A percentile compares a stretch with the other conserved stretches of the same genome.
Evolutionary conservation across 352 stramenopile species (phyloP).

Genomic region (Pythium dissimile): DNA sequence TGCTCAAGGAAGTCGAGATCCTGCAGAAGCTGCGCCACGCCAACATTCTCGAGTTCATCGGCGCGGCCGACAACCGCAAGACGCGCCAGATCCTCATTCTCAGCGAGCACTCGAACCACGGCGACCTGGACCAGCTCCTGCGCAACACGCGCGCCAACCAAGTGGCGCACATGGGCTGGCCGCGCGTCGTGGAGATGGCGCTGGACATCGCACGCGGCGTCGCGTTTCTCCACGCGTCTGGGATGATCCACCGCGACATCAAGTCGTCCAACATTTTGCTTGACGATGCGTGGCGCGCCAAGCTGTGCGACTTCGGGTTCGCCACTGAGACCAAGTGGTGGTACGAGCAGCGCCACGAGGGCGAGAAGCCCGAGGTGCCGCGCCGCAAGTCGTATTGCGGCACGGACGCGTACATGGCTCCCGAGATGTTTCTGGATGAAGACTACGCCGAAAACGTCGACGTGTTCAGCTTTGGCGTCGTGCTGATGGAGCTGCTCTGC

Average conservation of each 20-base stretch:
- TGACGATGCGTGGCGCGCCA: constrained; percentile 62
- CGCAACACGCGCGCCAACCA: constrained; percentile 47
- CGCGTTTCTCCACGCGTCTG: constrained; percentile 91
- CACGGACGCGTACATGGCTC: constrained; percentile 84
- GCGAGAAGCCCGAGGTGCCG: constrained; percentile 16
- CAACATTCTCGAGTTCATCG: constrained; percentile 74
- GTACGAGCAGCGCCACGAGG: constrained; percentile 24
- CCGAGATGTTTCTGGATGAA: constrained; percentile 82
- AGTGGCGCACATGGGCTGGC: constrained; percentile 56
- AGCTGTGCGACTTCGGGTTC: constrained; percentile 87
- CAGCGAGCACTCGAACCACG: constrained; percentile 74
- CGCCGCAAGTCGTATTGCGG: constrained; percentile 84
- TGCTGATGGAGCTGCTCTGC: constrained; percentile 87
- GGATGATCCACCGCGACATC: constrained; percentile 83
- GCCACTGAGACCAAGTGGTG: constrained; percentile 60
- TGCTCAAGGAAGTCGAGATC: constrained; percentile 77
- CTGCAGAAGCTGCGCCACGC: constrained; percentile 61
- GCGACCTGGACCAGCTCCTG: constrained; percentile 69
- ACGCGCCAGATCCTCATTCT: constrained; percentile 82
- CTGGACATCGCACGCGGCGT: constrained; percentile 89
- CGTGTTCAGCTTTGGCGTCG: constrained; percentile 82
- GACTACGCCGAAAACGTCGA: constrained; percentile 85
- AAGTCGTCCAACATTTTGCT: constrained; percentile 88
- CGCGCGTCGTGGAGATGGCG: constrained; percentile 55
- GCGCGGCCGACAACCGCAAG: constrained; percentile 62